phyloP scores from a whole-genome alignment of 306 rosid genomes.

The Canavalia gladiata region DNA sequence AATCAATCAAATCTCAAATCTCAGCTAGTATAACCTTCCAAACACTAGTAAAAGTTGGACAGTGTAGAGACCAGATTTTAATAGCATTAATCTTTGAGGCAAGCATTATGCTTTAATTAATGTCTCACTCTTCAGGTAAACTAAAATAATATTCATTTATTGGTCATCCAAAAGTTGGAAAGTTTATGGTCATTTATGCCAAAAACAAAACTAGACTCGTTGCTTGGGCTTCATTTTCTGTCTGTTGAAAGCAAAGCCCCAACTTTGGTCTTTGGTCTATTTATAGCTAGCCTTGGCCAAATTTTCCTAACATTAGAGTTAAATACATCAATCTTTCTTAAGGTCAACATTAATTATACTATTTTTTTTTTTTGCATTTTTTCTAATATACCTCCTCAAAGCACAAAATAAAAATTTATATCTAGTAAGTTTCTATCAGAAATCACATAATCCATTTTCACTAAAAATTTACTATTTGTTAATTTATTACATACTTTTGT shows the following conservation, averaged over 20 bases:
- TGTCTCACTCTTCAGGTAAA: background rate
- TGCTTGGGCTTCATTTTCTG: conserved; percentile 17
- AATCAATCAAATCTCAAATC: too few species aligned
- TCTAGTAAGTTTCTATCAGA: too few species aligned
- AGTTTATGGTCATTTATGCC: background rate
- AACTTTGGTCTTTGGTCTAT: too few species aligned
- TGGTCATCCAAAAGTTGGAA: background rate
- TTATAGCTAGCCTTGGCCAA: background rate
- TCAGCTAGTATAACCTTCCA: background rate
- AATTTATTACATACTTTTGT: too few species aligned
- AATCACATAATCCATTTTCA: too few species aligned
- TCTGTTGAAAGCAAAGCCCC: background rate
- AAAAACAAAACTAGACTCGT: background rate
- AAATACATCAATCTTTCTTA: too few species aligned
- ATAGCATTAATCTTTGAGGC: background rate
- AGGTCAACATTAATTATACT: too few species aligned
- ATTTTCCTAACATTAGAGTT: background rate
- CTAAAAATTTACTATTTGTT: too few species aligned
- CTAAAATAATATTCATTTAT: background rate
- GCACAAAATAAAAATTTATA: too few species aligned
- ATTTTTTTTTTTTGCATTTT: too few species aligned
- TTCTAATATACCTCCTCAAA: too few species aligned
- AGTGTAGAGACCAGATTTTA: background rate
- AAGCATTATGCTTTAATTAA: background rate
- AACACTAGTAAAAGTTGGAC: background rate